Evolutionary conservation across 169 alveolate genomes (phyloP), one percentile per base, ranked within the genome.

Genomic region (Plasmodium malariae): DNA sequence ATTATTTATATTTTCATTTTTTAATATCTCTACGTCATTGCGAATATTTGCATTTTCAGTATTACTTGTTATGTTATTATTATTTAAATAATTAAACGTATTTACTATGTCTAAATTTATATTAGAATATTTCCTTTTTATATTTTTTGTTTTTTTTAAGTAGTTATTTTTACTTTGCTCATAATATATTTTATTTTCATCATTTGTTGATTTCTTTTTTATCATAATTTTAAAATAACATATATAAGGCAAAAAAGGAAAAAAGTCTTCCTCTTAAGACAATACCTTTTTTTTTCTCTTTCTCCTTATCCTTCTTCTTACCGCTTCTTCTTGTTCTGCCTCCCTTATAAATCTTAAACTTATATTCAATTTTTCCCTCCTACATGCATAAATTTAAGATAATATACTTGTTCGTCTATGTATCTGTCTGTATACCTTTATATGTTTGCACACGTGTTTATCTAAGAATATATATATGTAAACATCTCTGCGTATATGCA

Each of bases 171-270:
- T 40, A n/a, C n/a, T n/a, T n/a, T n/a, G n/a, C n/a, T n/a, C n/a
- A n/a, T n/a, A n/a, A n/a, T n/a, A n/a, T n/a, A n/a, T n/a, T 32
- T 76, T 78, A 76, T 76, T 76, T 76, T 67, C 67, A n/a, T 62
- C 65, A 45, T 26, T 48, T 32, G 12, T 30, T 28, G 12, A 45
- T 49, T 70, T 70, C 19, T 48, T 51, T 49, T 14, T 71, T 30
- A 71, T 36, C 67, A 48, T 51, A 71, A 71, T 71, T 71, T 71
- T 12, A 55, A 63, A 63, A 24, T 45, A 17, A 45, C 73, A 37
- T 36, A 59, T 28, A 49, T 74, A n/a, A 28, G 49, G n/a, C n/a
- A n/a, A n/a, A n/a, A n/a, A n/a, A n/a, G n/a, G n/a, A n/a, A n/a
- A n/a, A n/a, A n/a, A n/a, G n/a, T n/a, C n/a, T n/a, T n/a, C n/a